A percentile compares a stretch with the other conserved stretches of the same genome.
phyloP scores from a whole-genome alignment of 352 stramenopile species.

The Achlya hypogyna region DNA sequence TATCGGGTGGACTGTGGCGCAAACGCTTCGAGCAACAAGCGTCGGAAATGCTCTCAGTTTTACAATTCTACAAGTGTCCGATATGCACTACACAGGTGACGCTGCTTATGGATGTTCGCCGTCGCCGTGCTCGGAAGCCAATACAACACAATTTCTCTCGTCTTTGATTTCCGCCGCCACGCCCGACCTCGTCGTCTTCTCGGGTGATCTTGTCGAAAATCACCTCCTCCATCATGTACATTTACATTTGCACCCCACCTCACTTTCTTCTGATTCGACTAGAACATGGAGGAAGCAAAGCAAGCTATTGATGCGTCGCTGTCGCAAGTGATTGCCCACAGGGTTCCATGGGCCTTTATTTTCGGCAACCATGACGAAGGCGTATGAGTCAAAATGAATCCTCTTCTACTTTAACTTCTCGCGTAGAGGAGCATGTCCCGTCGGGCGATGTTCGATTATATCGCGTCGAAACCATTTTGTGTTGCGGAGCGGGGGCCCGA shows the following conservation, averaged over 20 bases:
- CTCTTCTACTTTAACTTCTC: neutral
- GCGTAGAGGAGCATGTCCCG: conserved; percentile 25
- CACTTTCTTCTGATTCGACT: neutral
- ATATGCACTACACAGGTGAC: conserved; percentile 45
- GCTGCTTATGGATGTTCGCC: conserved; percentile 25
- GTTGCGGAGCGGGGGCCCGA: conserved; percentile 32
- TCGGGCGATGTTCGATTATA: conserved; percentile 30
- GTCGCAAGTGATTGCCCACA: conserved; percentile 27
- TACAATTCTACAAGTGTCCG: conserved; percentile 47
- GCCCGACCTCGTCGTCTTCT: conserved; percentile 51
- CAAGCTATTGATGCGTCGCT: conserved; percentile 34
- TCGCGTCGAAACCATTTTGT: conserved; percentile 31
- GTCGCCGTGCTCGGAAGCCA: conserved; percentile 32
- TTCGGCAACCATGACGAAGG: conserved; percentile 54
- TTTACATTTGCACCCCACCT: neutral
- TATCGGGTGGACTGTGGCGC: too few relatives aligned
- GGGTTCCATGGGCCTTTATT: conserved; percentile 44
- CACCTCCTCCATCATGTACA: conserved; percentile 6
- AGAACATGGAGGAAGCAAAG: conserved; percentile 20
- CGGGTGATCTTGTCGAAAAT: conserved; percentile 40
- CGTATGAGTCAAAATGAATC: neutral
- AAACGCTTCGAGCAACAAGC: too few relatives aligned
- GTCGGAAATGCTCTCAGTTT: conserved; percentile 26
- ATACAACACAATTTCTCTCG: conserved; percentile 41
- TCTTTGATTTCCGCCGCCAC: conserved; percentile 34